phyloP scores from a whole-genome alignment of 1,284 basidiomycete genomes.

The Sanghuangporus sanghuang region DNA sequence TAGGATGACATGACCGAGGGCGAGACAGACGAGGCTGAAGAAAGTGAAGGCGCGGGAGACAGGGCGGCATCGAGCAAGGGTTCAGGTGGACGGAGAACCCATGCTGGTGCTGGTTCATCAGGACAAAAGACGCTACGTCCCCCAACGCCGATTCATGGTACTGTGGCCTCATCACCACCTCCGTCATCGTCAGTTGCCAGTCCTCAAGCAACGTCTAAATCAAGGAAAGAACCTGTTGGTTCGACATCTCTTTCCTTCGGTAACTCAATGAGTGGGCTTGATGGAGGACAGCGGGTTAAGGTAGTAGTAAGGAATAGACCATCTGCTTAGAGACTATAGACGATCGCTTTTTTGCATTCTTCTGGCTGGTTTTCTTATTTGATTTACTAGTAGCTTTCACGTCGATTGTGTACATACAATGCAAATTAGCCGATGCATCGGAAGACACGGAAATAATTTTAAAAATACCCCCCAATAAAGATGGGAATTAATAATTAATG shows the following conservation, averaged over 20 bases:
- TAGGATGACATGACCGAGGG: constrained; percentile 56
- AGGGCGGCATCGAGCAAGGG: constrained; percentile 1
- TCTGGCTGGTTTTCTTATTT: not conserved
- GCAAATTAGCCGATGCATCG: not conserved
- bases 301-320: constrained; percentile 4
- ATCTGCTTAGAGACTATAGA: not conserved
- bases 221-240: not conserved
- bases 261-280: not conserved
- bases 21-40: constrained; percentile 56
- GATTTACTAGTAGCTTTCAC: not conserved
- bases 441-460: too few species aligned
- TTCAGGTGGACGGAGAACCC: constrained; percentile 5
- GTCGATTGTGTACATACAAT: not conserved
- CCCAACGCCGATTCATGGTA: constrained; percentile 17
- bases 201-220: constrained; percentile 1
- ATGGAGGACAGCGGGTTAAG: constrained; percentile 5
- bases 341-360: not conserved
- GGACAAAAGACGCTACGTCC: constrained; percentile 10
- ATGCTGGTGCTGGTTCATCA: not conserved
- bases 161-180: constrained; percentile 14
- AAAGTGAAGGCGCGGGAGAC: constrained; percentile 39
- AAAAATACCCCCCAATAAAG: too few species aligned
- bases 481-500: too few species aligned
- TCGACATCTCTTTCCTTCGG: not conserved
- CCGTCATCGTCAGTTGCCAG: constrained; percentile 14